phyloP scores from a whole-genome alignment of 2,329 filamentous ascomycete genomes.

The Chalara sp. region DNA sequence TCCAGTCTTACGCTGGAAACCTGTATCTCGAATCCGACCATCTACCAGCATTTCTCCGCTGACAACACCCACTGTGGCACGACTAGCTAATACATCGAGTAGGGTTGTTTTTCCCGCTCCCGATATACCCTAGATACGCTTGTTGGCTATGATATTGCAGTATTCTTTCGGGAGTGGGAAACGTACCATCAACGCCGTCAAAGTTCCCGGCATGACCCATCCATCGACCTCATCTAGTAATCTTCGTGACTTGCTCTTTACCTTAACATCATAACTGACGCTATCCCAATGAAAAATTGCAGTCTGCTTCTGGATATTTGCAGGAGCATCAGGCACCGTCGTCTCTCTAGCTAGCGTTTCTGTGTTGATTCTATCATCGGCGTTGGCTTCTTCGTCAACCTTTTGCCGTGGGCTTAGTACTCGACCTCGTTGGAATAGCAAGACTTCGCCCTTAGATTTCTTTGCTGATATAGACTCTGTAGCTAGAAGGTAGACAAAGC shows the following conservation, averaged over 20 bases:
- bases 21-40: slow-evolving; percentile 49
- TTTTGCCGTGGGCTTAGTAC: slow-evolving; percentile 23
- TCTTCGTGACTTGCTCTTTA: slow-evolving; percentile 55
- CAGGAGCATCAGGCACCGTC: background rate
- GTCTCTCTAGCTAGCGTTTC: background rate
- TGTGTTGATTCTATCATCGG: background rate
- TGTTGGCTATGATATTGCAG: background rate
- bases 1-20: slow-evolving; percentile 86
- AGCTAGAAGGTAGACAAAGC: slow-evolving; percentile 52
- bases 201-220: slow-evolving; percentile 64
- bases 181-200: slow-evolving; percentile 57
- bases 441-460: slow-evolving; percentile 70
- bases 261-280: slow-evolving; percentile 67
- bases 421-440: slow-evolving; percentile 68
- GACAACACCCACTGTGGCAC: slow-evolving; percentile 84
- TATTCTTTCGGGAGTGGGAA: background rate
- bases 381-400: slow-evolving; percentile 12
- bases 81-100: slow-evolving; percentile 69
- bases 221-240: slow-evolving; percentile 64
- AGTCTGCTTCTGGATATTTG: slow-evolving; percentile 18
- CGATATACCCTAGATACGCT: slow-evolving; percentile 18
- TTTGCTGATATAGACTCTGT: slow-evolving; percentile 57
- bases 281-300: slow-evolving; percentile 23
- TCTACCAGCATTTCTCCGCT: slow-evolving; percentile 71
- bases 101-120: slow-evolving; percentile 83